phyloP scores from a whole-genome alignment of 2,329 filamentous ascomycete genomes.

The Zasmidium citrigriseum region DNA sequence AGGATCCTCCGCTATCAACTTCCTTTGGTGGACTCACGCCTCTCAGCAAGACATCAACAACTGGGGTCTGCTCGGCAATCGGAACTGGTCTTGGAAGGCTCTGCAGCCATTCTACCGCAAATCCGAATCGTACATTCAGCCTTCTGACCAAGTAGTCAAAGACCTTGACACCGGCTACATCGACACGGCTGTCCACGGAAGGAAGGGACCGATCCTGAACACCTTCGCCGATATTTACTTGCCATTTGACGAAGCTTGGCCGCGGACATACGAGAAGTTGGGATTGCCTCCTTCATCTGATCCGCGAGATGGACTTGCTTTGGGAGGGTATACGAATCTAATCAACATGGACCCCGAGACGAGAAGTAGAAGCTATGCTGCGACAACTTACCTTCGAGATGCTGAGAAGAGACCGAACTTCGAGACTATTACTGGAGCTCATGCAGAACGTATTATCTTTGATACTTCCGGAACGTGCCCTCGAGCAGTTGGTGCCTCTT shows the following conservation, averaged over 20 bases:
- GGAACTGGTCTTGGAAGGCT: constrained; percentile 38
- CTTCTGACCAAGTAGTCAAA: constrained; percentile 2
- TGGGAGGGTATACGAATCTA: constrained; percentile 32
- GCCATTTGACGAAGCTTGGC: constrained; percentile 30
- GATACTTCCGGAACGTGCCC: not conserved
- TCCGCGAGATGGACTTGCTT: constrained; percentile 35
- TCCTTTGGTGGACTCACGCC: constrained; percentile 22
- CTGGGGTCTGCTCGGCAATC: constrained; percentile 35
- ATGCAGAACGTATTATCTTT: constrained; percentile 8
- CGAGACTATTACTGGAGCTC: constrained; percentile 39
- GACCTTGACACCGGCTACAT: constrained; percentile 17
- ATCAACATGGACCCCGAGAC: constrained; percentile 13
- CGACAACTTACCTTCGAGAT: constrained; percentile 31
- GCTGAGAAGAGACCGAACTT: constrained; percentile 30
- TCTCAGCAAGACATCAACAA: constrained; percentile 28
- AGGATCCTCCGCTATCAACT: constrained; percentile 41
- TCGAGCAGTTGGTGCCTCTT: not conserved
- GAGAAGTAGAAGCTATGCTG: constrained; percentile 33
- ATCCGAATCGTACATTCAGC: constrained; percentile 11
- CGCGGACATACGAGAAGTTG: constrained; percentile 13
- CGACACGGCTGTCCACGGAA: constrained; percentile 33
- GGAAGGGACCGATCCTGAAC: constrained; percentile 34
- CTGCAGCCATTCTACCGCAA: constrained; percentile 17
- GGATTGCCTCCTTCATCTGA: constrained; percentile 31
- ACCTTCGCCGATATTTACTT: constrained; percentile 36